phyloP scores from a whole-genome alignment of 345 rosid species.

The Arabis alpina region DNA sequence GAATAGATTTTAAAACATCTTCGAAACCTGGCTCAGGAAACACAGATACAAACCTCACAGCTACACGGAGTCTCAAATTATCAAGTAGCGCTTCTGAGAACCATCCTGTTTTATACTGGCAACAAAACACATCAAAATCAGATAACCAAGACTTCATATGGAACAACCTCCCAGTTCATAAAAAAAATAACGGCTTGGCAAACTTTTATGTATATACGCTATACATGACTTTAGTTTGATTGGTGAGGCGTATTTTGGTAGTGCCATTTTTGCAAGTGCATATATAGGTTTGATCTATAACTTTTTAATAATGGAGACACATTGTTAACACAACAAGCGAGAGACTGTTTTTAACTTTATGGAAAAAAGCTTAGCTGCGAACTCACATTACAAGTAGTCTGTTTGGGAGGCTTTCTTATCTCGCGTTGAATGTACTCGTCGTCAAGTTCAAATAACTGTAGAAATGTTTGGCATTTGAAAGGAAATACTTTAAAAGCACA shows the following conservation, averaged over 20 bases:
- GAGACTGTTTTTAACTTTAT: background rate
- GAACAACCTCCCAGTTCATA: no score
- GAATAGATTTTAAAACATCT: conserved; percentile 62
- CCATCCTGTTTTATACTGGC: conserved; percentile 87
- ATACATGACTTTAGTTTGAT: background rate
- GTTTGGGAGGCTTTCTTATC: conserved; percentile 75
- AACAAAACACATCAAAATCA: conserved; percentile 31
- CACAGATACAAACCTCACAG: conserved; percentile 71
- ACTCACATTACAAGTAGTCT: conserved; percentile 69
- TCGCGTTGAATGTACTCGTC: conserved; percentile 86
- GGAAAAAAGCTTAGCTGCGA: conserved; percentile 7
- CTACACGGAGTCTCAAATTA: conserved; percentile 66
- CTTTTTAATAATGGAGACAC: background rate
- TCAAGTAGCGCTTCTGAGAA: conserved; percentile 65
- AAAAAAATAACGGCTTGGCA: no score
- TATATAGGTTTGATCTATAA: conserved; percentile 11
- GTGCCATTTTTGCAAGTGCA: conserved; percentile 9
- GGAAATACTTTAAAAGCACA: conserved; percentile 82
- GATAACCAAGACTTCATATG: background rate
- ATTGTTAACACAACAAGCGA: background rate
- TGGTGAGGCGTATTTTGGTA: background rate
- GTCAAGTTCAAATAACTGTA: conserved; percentile 78
- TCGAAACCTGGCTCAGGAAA: conserved; percentile 69
- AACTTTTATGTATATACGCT: background rate
- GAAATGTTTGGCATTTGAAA: conserved; percentile 63